Conservation (phyloP, 2,329 filamentous ascomycete species). For the Pseudopyrenochaeta lycopersici region DNA sequence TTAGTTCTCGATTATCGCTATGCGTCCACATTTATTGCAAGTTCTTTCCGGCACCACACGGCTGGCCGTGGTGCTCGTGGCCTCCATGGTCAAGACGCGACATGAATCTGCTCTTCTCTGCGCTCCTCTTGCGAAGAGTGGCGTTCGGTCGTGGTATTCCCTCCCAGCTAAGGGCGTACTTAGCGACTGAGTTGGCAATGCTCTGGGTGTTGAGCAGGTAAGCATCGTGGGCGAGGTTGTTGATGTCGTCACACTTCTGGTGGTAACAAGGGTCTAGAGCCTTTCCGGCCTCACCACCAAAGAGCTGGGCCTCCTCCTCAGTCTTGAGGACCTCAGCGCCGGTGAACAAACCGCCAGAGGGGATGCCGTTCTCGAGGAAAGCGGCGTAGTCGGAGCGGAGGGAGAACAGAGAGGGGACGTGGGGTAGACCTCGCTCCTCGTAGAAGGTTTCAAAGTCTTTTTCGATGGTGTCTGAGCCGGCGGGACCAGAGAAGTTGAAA, state of each 20-base stretch:
- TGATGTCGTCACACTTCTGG: conserved; percentile 45
- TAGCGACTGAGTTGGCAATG: conserved; percentile 51
- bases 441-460: conserved; percentile 49
- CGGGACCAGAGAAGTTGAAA: conserved; percentile 49
- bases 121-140: conserved; percentile 40
- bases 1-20: not conserved
- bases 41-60: conserved; percentile 32
- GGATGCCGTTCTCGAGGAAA: conserved; percentile 52
- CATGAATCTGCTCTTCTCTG: conserved; percentile 31
- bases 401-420: conserved; percentile 48
- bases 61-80: conserved; percentile 37
- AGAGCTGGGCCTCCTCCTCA: conserved; percentile 44
- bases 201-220: conserved; percentile 50
- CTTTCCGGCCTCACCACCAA: conserved; percentile 49
- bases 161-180: conserved; percentile 48
- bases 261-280: conserved; percentile 52
- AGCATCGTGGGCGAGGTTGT: conserved; percentile 48
- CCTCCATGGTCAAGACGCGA: conserved; percentile 36
- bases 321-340: conserved; percentile 54
- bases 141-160: conserved; percentile 43
- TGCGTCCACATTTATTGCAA: conserved; percentile 18
- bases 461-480: conserved; percentile 47
- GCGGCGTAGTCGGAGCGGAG: conserved; percentile 53
- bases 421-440: conserved; percentile 39
- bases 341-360: conserved; percentile 52